Evolutionary conservation across 768 basidiomycete genomes (phyloP), one percentile per base, ranked within the genome.

Genomic region (Phaeotremella skinneri): DNA sequence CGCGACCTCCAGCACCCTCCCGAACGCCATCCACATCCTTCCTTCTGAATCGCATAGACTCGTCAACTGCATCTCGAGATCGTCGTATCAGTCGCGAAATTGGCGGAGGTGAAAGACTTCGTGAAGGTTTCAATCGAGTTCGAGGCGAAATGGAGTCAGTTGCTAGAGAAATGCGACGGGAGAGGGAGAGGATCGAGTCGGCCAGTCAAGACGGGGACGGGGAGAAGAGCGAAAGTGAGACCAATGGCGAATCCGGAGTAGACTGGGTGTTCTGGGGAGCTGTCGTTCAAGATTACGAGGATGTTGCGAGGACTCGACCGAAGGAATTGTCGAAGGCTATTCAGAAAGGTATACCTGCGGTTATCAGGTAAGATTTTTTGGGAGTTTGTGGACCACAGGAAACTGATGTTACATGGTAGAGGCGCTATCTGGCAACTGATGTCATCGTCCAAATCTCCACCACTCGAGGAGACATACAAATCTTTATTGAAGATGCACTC

Each of bases 271-370:
- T 98, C 79, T 96, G 96, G 96, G 93, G 92, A 0, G 83, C 82
- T 9, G 93, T 99, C 2, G 87, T 97, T 73, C 89, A 88, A 64
- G 89, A 97, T 76, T 99, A 98, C 73, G 89, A 91, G 72, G 81
- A 79, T 3, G 94, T 92, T 56, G 96, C 96, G 4, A 79, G 88
- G 14, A 84, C 86, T 51, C 80, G 85, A 56, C 83, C 94, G 2
- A 85, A 89, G 62, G 83, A 87, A 59, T 80, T 99, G 25, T 90
- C 91, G 0, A 82, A 82, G 67, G 94, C 92, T 2, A 99, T 99
- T 53, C 91, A 96, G 64, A 82, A 81, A 61, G 96, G 96, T 2
- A 91, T 99, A 39, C 96, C 96, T 14, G 80, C 84, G 42, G 85
- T 90, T 49, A 94, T 97, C 86, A 85, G 94, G 81, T 98, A 90